Percentiles rank a stretch among this genome's conserved stretches.
Conservation (phyloP, 306 rosid species). For the Prunus fruticosa region DNA sequence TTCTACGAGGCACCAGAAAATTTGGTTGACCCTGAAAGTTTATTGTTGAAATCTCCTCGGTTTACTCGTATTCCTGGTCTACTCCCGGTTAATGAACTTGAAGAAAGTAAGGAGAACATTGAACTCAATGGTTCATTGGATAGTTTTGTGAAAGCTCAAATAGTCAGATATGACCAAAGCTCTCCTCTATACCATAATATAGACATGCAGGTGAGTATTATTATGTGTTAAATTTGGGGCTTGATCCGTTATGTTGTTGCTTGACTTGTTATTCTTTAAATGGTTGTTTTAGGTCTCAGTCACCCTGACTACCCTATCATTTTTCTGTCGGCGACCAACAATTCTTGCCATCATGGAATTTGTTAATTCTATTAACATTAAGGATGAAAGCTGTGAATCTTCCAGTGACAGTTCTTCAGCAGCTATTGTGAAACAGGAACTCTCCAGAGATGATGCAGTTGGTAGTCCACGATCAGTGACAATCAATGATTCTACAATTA, state of each 20-base stretch:
- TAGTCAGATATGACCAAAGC: constrained; percentile 62
- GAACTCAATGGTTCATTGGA: constrained; percentile 54
- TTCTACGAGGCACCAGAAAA: constrained; percentile 91
- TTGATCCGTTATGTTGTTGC: constrained; percentile 8
- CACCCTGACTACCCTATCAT: constrained; percentile 82
- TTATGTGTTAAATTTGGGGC: constrained; percentile 24
- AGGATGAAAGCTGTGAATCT: constrained; percentile 52
- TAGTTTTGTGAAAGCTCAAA: constrained; percentile 90
- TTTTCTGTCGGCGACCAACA: constrained; percentile 90
- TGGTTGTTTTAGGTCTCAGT: constrained; percentile 59
- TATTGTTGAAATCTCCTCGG: constrained; percentile 44
- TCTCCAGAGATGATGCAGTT: constrained; percentile 40
- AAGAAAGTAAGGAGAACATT: constrained; percentile 33
- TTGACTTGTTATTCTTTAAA: constrained; percentile 16
- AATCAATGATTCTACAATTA: constrained; percentile 55
- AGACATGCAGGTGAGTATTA: constrained; percentile 72
- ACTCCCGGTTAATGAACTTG: constrained; percentile 56
- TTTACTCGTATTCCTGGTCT: constrained; percentile 74
- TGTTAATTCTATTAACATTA: constrained; percentile 64
- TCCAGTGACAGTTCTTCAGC: constrained; percentile 51
- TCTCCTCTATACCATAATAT: constrained; percentile 66
- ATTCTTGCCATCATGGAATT: constrained; percentile 87
- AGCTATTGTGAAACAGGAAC: constrained; percentile 39
- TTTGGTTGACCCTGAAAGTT: constrained; percentile 51
- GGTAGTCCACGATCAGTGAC: constrained; percentile 39